A percentile compares a stretch with the other conserved stretches of the same genome.
phyloP scores from a whole-genome alignment of 1,139 yeast species.

The Geotrichum aggregatum region DNA sequence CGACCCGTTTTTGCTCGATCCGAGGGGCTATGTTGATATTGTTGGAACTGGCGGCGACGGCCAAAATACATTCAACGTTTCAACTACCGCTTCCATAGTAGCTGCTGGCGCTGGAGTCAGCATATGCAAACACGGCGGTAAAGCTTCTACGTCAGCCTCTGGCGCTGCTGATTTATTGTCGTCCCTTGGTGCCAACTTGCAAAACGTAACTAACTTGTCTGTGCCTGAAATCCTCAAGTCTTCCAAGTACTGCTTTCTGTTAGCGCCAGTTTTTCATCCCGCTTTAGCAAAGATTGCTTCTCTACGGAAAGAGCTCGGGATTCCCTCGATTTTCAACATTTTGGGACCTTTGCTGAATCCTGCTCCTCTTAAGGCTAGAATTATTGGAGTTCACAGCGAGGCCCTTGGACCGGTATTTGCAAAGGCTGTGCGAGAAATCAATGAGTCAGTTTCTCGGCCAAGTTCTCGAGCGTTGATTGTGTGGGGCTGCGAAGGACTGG shows the following conservation, averaged over 20 bases:
- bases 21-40: conserved; percentile 68
- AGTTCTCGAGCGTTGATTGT: conserved; percentile 69
- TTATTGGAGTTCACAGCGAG: conserved; percentile 84
- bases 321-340: conserved; percentile 90
- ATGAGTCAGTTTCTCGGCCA: conserved; percentile 42
- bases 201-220: conserved; percentile 59
- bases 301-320: conserved; percentile 70
- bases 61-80: conserved; percentile 91
- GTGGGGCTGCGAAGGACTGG: conserved; percentile 85
- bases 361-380: conserved; percentile 72
- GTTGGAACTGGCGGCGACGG: conserved; percentile 99
- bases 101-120: conserved; percentile 85
- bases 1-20: conserved; percentile 41
- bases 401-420: conserved; percentile 79
- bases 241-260: conserved; percentile 66
- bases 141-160: conserved; percentile 86
- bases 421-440: conserved; percentile 62
- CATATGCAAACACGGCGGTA: conserved; percentile 93
- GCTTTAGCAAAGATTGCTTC: conserved; percentile 82
- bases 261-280: conserved; percentile 94
- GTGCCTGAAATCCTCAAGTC: conserved; percentile 58
- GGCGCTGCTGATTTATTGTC: conserved; percentile 89
- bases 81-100: conserved; percentile 90
- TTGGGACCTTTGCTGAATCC: conserved; percentile 93
- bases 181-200: conserved; percentile 70